Conservation (phyloP, 345 rosid species). For the Firmiana major region DNA sequence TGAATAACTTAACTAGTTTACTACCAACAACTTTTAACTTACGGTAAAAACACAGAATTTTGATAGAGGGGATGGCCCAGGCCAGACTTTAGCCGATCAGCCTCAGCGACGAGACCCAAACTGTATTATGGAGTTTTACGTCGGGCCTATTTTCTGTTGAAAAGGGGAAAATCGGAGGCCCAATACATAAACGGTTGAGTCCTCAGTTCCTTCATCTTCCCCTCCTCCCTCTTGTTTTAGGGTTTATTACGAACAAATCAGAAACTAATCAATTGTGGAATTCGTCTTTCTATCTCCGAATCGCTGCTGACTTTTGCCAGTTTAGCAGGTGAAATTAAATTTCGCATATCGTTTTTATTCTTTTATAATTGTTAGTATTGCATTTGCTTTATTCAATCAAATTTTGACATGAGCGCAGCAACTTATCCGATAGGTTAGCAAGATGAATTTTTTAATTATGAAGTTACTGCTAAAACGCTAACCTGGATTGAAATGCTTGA, state of each 20-base stretch:
- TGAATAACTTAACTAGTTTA: too few species aligned
- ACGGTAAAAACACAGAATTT: too few species aligned
- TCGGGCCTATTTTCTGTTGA: too few species aligned
- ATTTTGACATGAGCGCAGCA: neutral
- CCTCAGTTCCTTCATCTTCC: too few species aligned
- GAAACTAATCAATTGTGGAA: neutral
- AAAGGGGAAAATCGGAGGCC: too few species aligned
- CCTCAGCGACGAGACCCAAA: too few species aligned
- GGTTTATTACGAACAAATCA: neutral
- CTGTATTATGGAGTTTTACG: too few species aligned
- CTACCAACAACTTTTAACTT: too few species aligned
- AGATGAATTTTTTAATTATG: neutral
- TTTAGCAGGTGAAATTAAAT: neutral
- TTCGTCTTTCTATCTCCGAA: neutral
- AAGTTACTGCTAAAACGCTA: neutral
- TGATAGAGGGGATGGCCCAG: too few species aligned
- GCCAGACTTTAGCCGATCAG: too few species aligned
- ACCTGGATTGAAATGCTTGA: neutral
- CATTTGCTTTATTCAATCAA: neutral
- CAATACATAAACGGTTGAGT: too few species aligned
- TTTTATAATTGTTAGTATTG: too few species aligned
- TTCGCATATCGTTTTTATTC: neutral
- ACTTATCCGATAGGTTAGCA: neutral
- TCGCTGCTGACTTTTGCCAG: neutral
- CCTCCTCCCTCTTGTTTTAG: neutral